These are phyloP conservation scores for Gossypium davidsonii DNA, from an alignment of 441 rosid genomes.

Conservation along the genomic window DNA sequence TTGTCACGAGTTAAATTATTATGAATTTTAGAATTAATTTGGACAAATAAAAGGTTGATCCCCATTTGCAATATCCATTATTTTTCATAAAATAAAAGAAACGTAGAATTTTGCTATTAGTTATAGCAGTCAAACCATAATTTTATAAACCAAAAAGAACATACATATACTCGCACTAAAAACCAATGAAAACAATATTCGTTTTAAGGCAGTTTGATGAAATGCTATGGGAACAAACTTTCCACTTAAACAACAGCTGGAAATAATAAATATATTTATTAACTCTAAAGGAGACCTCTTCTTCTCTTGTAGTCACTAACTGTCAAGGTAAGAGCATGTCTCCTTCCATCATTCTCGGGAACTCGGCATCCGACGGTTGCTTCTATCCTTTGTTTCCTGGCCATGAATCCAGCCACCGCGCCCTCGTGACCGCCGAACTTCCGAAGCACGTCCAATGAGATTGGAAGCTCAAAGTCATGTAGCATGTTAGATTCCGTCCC, in stretches of 20 bases:
- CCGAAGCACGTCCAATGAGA: constrained; percentile 55
- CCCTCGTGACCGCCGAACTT: constrained; percentile 80
- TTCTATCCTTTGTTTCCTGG: constrained; percentile 81
- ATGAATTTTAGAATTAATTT: too few species aligned
- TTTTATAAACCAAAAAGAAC: background rate
- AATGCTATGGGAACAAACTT: background rate
- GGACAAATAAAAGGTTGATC: too few species aligned
- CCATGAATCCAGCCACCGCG: constrained; percentile 84
- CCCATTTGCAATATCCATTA: too few species aligned
- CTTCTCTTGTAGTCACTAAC: constrained; percentile 97
- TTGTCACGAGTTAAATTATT: too few species aligned
- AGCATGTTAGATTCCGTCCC: constrained; percentile 69
- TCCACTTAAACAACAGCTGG: constrained; percentile 26
- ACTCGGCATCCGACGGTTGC: constrained; percentile 76
- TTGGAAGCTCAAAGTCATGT: constrained; percentile 72
- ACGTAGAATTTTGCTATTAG: background rate
- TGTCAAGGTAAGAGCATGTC: constrained; percentile 79
- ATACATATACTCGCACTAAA: background rate
- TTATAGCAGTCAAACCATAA: background rate
- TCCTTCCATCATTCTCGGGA: constrained; percentile 75
- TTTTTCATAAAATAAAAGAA: background rate
- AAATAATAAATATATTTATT: background rate
- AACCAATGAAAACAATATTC: background rate
- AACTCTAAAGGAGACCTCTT: constrained; percentile 64
- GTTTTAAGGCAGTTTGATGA: background rate